Conservation (phyloP, 305 asterid genomes). For the Fraxinus dipetala region DNA sequence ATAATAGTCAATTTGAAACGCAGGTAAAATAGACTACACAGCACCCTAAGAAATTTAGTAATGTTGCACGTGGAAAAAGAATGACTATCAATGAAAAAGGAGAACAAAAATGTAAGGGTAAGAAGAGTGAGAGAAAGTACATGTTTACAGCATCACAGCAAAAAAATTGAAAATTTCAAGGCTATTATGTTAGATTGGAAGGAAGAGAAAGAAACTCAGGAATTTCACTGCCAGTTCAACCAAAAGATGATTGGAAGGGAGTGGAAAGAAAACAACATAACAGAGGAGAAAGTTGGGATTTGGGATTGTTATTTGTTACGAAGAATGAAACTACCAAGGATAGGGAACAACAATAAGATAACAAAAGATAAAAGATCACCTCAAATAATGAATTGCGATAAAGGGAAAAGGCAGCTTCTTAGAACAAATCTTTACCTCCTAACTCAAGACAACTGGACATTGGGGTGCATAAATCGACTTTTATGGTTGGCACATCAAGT, state of each 20-base stretch:
- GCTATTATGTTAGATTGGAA: not conserved
- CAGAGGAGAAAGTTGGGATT: not conserved
- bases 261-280: not conserved
- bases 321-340: not conserved
- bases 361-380: not conserved
- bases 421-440: slow-evolving; percentile 2
- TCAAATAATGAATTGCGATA: not conserved
- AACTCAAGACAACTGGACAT: not conserved
- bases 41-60: not conserved
- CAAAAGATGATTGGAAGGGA: not conserved
- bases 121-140: not conserved
- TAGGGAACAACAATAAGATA: not conserved
- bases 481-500: not conserved
- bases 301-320: not conserved
- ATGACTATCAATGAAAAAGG: not conserved
- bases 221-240: not conserved
- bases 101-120: not conserved
- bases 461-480: not conserved
- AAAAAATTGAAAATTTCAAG: not conserved
- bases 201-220: not conserved
- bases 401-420: slow-evolving; percentile 15
- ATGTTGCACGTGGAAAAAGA: not conserved
- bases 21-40: not conserved
- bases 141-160: not conserved
- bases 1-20: not conserved